phyloP scores from a whole-genome alignment of 176 grass and related monocot species.

The Phragmites australis region DNA sequence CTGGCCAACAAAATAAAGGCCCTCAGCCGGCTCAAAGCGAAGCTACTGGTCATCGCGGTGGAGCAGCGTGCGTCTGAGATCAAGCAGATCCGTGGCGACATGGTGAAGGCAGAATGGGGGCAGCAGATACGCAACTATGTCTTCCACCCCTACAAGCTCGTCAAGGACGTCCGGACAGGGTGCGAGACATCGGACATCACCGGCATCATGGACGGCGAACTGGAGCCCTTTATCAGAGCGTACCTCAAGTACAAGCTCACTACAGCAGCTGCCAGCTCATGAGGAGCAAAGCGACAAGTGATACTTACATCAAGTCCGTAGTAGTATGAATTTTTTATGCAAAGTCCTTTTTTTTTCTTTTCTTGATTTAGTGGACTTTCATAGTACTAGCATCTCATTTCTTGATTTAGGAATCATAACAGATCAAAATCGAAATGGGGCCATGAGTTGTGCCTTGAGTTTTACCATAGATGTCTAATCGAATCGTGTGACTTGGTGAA shows the following conservation, averaged over 20 bases:
- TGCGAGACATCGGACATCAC: conserved; percentile 73
- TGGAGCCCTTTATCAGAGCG: conserved; percentile 78
- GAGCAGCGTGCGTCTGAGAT: conserved; percentile 97
- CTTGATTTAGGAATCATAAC: conserved; percentile 1
- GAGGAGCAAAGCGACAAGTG: conserved; percentile 36
- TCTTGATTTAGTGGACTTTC: background rate
- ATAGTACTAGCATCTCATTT: background rate
- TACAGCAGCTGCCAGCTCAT: background rate
- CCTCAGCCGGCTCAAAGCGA: conserved; percentile 81
- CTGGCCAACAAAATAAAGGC: conserved; percentile 92
- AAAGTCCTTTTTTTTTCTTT: background rate
- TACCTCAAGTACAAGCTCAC: conserved; percentile 77
- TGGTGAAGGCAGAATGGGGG: conserved; percentile 96
- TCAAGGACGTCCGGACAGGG: conserved; percentile 83
- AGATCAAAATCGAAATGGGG: background rate
- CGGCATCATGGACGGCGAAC: conserved; percentile 79
- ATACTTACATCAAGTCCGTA: background rate
- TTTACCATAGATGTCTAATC: background rate
- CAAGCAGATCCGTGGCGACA: conserved; percentile 86
- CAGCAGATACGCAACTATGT: conserved; percentile 99
- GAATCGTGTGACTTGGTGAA: background rate
- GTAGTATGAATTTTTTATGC: background rate
- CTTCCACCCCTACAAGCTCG: conserved; percentile 97
- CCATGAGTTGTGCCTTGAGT: background rate
- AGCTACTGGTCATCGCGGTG: conserved; percentile 77